Evolutionary conservation across 2,329 filamentous ascomycete species (phyloP).

Genomic region (Capronia coronata): DNA sequence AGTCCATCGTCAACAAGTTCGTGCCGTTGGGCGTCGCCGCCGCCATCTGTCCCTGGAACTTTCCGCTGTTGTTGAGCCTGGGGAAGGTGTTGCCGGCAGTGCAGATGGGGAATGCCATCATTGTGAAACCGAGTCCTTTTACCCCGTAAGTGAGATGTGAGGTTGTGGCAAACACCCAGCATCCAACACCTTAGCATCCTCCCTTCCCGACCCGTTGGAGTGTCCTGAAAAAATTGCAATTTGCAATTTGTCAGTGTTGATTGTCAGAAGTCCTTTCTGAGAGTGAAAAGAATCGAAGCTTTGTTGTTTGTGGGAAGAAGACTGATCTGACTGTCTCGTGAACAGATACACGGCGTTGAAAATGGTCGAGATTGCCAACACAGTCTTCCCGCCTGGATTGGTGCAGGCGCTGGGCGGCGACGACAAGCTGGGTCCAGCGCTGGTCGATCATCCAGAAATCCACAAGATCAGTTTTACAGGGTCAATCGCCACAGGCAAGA

Average conservation of each 20-base stretch:
- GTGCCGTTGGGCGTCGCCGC: conserved; percentile 43
- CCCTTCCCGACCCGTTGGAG: no score
- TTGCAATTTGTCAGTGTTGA: no score
- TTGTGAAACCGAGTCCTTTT: conserved; percentile 49
- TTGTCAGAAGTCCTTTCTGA: no score
- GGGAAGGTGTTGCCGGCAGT: conserved; percentile 53
- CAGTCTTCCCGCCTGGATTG: conserved; percentile 58
- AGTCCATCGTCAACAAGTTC: conserved; percentile 40
- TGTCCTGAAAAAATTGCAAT: no score
- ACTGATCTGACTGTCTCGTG: no score
- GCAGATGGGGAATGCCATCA: conserved; percentile 51
- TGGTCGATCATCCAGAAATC: conserved; percentile 53
- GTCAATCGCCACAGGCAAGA: conserved; percentile 55
- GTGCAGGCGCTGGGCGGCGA: conserved; percentile 55
- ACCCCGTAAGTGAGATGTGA: conserved; percentile 23
- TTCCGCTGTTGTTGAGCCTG: conserved; percentile 40
- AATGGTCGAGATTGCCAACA: conserved; percentile 51
- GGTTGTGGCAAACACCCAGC: not conserved
- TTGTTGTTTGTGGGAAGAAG: no score
- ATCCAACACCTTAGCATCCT: not conserved
- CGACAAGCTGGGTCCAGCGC: conserved; percentile 52
- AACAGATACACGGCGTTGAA: conserved; percentile 42
- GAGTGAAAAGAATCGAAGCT: no score
- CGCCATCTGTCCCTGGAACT: conserved; percentile 45
- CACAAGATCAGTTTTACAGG: conserved; percentile 60